Evolutionary conservation across 2,329 filamentous ascomycete species (phyloP).

Genomic region (Penicillium crustosum): DNA sequence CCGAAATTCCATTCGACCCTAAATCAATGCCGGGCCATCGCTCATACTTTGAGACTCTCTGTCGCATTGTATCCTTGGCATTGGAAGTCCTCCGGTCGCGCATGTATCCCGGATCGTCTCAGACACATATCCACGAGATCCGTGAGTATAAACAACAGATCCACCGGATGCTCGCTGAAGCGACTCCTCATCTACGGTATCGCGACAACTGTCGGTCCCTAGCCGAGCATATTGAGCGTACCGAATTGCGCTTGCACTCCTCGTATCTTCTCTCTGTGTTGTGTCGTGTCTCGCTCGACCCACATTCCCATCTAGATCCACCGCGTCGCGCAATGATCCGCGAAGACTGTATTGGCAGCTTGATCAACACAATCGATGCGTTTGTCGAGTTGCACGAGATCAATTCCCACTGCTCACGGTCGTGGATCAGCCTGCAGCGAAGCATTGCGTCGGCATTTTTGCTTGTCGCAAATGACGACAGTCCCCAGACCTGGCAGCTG

Average conservation of each 20-base stretch:
- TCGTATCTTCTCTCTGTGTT: constrained; percentile 61
- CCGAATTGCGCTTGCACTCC: constrained; percentile 60
- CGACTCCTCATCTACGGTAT: constrained; percentile 56
- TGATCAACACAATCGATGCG: constrained; percentile 55
- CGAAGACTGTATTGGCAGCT: constrained; percentile 54
- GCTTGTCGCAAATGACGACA: constrained; percentile 34
- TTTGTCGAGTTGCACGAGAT: constrained; percentile 54
- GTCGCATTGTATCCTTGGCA: constrained; percentile 51
- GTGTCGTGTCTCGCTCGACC: constrained; percentile 55
- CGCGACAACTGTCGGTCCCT: constrained; percentile 39
- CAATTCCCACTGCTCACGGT: constrained; percentile 40
- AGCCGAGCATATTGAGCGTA: constrained; percentile 57
- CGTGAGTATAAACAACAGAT: constrained; percentile 57
- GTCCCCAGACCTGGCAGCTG: constrained; percentile 28
- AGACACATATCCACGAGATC: constrained; percentile 53
- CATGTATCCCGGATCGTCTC: constrained; percentile 48
- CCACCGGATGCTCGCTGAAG: constrained; percentile 55
- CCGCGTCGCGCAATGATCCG: constrained; percentile 40
- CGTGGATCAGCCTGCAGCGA: constrained; percentile 45
- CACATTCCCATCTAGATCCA: constrained; percentile 42
- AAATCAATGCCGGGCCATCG: constrained; percentile 53
- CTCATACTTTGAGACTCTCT: constrained; percentile 57
- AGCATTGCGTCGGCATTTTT: constrained; percentile 45
- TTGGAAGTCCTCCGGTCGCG: constrained; percentile 58
- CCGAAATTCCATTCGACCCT: constrained; percentile 49